A percentile compares a stretch with the other conserved stretches of the same genome.
These are phyloP conservation scores for Cetraspora pellucida DNA, from an alignment of 192 early-diverging fungal species.

Conservation along the genomic window DNA sequence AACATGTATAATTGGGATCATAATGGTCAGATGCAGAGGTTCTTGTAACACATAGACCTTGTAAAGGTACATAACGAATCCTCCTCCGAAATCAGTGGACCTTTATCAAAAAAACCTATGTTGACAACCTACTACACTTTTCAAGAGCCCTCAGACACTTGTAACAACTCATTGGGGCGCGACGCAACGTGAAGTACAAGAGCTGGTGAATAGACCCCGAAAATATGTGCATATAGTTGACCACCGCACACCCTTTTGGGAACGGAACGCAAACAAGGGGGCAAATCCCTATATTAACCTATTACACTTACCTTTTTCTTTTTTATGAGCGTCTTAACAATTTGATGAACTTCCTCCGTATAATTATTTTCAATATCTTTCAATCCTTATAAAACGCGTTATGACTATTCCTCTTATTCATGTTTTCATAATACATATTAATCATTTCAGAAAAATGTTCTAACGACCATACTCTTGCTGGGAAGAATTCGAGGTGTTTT, in stretches of 20 bases:
- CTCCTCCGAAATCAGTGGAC: not conserved
- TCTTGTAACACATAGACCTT: not conserved
- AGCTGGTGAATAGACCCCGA: not conserved
- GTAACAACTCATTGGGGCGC: not conserved
- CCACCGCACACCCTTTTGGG: not conserved
- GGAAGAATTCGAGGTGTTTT: no score
- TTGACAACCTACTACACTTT: slow-evolving; percentile 14
- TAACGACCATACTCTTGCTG: no score
- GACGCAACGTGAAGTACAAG: no score
- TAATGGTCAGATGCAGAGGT: not conserved
- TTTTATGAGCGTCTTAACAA: not conserved
- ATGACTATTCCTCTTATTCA: not conserved
- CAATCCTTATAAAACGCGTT: not conserved
- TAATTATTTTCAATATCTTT: not conserved
- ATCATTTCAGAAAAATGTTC: not conserved
- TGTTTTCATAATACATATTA: not conserved
- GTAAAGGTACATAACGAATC: no score
- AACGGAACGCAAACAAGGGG: not conserved
- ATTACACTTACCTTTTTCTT: not conserved
- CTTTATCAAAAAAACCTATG: slow-evolving; percentile 1
- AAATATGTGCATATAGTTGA: slow-evolving; percentile 5
- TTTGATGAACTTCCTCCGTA: not conserved
- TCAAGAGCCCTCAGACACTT: no score
- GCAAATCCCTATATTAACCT: not conserved
- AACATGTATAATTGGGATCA: not conserved